phyloP scores from a whole-genome alignment of 1,284 basidiomycete genomes.

The Tilletia walkeri region DNA sequence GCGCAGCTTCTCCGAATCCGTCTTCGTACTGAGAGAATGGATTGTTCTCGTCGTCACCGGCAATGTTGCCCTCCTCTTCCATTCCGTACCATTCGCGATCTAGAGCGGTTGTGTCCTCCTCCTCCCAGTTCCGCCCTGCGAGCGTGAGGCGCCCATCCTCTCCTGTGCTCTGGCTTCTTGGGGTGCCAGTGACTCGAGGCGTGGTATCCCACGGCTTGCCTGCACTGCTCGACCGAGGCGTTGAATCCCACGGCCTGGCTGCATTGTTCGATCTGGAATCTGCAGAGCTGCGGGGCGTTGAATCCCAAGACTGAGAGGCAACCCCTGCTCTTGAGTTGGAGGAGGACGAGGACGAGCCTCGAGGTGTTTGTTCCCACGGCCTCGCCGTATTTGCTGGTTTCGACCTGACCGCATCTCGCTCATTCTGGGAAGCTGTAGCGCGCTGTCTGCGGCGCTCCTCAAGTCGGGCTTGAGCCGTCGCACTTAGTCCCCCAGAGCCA shows the following conservation, averaged over 20 bases:
- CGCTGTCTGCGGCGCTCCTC: slow-evolving; percentile 35
- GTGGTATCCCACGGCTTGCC: too few relatives aligned
- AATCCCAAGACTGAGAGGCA: too few relatives aligned
- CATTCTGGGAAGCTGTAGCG: slow-evolving; percentile 8
- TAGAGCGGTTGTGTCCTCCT: slow-evolving; percentile 25
- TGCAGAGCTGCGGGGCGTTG: too few relatives aligned
- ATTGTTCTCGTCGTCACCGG: slow-evolving; percentile 84
- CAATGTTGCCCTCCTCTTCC: slow-evolving; percentile 53
- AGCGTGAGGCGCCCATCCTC: slow-evolving; percentile 60
- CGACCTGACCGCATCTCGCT: not conserved
- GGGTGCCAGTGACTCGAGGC: slow-evolving; percentile 5
- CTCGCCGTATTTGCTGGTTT: slow-evolving; percentile 15
- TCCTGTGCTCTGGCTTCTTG: slow-evolving; percentile 60
- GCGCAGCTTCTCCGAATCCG: slow-evolving; percentile 62
- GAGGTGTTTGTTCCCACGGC: slow-evolving; percentile 16
- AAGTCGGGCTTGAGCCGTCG: slow-evolving; percentile 30
- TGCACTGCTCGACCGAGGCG: not conserved
- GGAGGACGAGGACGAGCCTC: too few relatives aligned
- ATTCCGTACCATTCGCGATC: slow-evolving; percentile 52
- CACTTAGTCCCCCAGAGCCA: slow-evolving; percentile 33
- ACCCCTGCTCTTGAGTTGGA: too few relatives aligned
- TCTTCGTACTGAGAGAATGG: slow-evolving; percentile 79
- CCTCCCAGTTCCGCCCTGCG: slow-evolving; percentile 37
- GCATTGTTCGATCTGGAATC: too few relatives aligned
- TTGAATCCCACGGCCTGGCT: too few relatives aligned